phyloP scores from a whole-genome alignment of 768 basidiomycete species.

The Lactifluus subvellereus region DNA sequence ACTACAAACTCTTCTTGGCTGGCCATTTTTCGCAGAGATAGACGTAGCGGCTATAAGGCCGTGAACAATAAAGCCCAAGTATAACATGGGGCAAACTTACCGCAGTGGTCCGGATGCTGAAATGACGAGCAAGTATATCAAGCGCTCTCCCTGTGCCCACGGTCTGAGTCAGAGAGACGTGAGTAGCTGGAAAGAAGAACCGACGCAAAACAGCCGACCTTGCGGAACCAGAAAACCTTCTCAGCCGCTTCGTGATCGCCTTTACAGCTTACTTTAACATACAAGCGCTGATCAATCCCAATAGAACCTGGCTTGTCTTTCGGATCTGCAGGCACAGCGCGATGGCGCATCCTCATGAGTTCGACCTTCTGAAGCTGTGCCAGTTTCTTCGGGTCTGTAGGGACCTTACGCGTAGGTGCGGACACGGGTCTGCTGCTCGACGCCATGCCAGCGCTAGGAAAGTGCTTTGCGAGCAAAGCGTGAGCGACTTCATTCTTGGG shows the following conservation, averaged over 20 bases:
- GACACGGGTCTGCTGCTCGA: conserved; percentile 22
- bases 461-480: conserved; percentile 49
- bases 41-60: conserved; percentile 37
- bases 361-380: conserved; percentile 53
- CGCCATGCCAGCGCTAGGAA: conserved; percentile 30
- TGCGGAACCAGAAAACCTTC: conserved; percentile 62
- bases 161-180: conserved; percentile 34
- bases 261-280: conserved; percentile 41
- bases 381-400: conserved; percentile 48
- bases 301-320: conserved; percentile 45
- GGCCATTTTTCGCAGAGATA: conserved; percentile 30
- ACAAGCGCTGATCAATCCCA: conserved; percentile 51
- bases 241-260: conserved; percentile 34
- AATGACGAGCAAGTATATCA: conserved; percentile 44
- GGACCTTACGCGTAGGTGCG: conserved; percentile 26
- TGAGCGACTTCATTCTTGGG: conserved; percentile 45
- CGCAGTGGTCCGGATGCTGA: conserved; percentile 29
- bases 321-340: conserved; percentile 56
- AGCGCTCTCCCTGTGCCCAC: conserved; percentile 55
- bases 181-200: neutral
- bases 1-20: conserved; percentile 27
- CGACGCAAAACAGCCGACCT: conserved; percentile 39
- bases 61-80: conserved; percentile 24
- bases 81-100: conserved; percentile 18
- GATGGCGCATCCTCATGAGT: conserved; percentile 70